Evolutionary conservation across 2,329 filamentous ascomycete genomes (phyloP), one percentile per base, ranked within the genome.

Genomic region (Fusarium solani-melongenae): DNA sequence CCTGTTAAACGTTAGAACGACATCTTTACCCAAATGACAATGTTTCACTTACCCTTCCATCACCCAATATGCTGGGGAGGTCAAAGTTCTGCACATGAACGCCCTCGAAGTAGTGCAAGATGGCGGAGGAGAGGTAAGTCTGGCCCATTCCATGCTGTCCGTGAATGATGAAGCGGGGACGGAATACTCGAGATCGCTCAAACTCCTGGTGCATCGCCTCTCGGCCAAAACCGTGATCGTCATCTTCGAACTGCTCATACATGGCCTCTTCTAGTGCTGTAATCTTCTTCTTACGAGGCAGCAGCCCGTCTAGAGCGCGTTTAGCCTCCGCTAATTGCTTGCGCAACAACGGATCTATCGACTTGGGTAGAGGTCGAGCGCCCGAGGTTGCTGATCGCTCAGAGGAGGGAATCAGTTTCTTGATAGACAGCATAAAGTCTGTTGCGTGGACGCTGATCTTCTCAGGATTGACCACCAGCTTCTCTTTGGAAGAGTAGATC

Each of bases 381-480:
- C 92, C 94, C 14, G 95, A 96, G 5, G 94, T 92, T 1, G 94
- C 92, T 55, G 96, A 96, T 71, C 96, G 89, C 81, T 98, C 94
- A 0, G 96, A 98, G 1, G 96, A 98, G 8, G 96, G 96, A 12
- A 98, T 90, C 84, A 99, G 94, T 83, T 97, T 97, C 85, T 98
- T 97, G 80, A 98, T 92, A 0, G 96, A 97, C 15, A 98, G 89
- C 93, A 98, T 98, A 78, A 99, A 99, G 82, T 99, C 96, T 64
- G 96, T 96, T 6, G 96, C 94, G 49, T 94, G 92, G 39, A 99
- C 91, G 66, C 91, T 91, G 79, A 99, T 98, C 77, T 92, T 94
- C 69, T 90, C 89, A 0, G 95, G 92, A 76, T 98, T 92, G 66
- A 99, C 96, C 49, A 97, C 84, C 34, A 98, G 90, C 84, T 98